Conservation (phyloP, 139 green algal species). For the Coccomyxa sp. region DNA sequence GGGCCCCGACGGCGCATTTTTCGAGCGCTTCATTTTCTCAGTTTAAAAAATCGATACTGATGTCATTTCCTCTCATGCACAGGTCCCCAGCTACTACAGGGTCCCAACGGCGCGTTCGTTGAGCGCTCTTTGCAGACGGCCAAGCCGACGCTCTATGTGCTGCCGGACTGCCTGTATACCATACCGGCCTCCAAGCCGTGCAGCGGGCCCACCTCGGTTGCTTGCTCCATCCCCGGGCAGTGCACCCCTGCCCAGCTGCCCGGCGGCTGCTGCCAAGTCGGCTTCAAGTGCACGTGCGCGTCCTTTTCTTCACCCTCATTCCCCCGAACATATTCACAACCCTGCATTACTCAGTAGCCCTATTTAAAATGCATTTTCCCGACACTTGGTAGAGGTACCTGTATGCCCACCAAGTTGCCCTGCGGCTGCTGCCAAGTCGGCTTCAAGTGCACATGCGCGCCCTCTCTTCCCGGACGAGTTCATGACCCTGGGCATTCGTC, state of each 20-base stretch:
- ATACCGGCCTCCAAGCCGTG: background rate
- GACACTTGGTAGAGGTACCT: no score
- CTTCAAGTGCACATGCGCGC: background rate
- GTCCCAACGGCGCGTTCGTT: no score
- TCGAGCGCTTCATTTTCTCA: no score
- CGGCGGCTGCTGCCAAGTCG: slow-evolving; percentile 1
- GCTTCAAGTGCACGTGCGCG: background rate
- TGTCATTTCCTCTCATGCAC: no score
- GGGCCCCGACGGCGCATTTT: background rate
- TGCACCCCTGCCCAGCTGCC: background rate
- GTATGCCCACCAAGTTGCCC: background rate
- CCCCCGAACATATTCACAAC: no score
- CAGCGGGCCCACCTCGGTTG: background rate
- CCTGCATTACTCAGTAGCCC: no score
- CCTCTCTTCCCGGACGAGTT: no score
- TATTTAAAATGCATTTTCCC: no score
- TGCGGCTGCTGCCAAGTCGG: background rate
- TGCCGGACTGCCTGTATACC: background rate
- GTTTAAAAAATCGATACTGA: no score
- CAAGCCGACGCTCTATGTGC: background rate
- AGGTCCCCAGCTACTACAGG: background rate
- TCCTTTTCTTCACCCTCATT: background rate
- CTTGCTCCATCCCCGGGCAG: background rate
- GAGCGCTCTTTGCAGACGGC: background rate
- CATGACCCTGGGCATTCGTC: no score